These are phyloP conservation scores for Pelargonium fulgidum DNA, from an alignment of 441 rosid genomes.

Conservation along the genomic window DNA sequence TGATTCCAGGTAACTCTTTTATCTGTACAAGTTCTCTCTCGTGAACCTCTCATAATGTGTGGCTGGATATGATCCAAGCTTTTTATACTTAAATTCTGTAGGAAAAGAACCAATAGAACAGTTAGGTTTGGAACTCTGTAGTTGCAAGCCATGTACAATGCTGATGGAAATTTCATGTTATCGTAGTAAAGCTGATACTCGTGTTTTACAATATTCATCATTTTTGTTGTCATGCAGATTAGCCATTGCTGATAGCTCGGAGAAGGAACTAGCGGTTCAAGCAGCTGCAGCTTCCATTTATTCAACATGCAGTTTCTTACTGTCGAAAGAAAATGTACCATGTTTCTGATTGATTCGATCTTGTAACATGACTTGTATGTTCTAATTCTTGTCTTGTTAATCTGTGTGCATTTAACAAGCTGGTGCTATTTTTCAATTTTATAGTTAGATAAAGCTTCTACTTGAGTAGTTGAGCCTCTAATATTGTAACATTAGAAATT, in stretches of 20 bases:
- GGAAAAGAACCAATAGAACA: no score
- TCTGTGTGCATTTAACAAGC: slow-evolving; percentile 1
- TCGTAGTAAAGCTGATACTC: neutral
- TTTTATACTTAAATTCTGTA: no score
- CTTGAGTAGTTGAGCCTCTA: no score
- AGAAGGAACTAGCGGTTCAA: slow-evolving; percentile 59
- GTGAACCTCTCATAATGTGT: neutral
- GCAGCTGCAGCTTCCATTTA: slow-evolving; percentile 97
- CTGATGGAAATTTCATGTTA: neutral
- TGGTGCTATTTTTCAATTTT: neutral
- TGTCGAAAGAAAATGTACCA: slow-evolving; percentile 59
- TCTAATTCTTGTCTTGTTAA: neutral
- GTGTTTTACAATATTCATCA: neutral
- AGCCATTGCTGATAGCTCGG: slow-evolving; percentile 33
- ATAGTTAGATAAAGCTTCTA: no score
- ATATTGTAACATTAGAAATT: no score
- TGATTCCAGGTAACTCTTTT: slow-evolving; percentile 16
- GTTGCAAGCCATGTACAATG: no score
- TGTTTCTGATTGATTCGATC: slow-evolving; percentile 35
- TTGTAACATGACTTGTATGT: neutral
- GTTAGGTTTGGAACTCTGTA: no score
- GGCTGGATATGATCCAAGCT: no score
- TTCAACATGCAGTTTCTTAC: slow-evolving; percentile 66
- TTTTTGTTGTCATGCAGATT: slow-evolving; percentile 34
- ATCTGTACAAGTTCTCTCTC: neutral